Percentiles rank a stretch among this genome's conserved stretches.
phyloP scores from a whole-genome alignment of 495 filamentous ascomycete genomes.

The Penicillium mononematosum region DNA sequence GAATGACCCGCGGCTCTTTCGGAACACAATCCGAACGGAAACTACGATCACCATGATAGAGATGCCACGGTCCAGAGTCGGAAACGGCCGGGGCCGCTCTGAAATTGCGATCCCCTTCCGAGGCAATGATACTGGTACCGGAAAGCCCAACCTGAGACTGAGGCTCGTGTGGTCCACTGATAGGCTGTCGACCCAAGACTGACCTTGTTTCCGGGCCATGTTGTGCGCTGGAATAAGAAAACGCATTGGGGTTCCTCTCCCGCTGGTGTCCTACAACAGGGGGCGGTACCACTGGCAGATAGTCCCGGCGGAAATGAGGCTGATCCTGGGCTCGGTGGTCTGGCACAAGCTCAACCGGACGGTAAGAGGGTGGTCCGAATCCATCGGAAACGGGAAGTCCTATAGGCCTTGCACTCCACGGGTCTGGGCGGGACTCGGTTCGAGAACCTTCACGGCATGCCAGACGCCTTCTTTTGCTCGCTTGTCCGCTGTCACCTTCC shows the following conservation, averaged over 20 bases:
- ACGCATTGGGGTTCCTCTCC: slow-evolving; percentile 15
- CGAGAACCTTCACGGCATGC: slow-evolving; percentile 23
- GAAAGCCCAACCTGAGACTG: slow-evolving; percentile 13
- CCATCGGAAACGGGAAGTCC: slow-evolving; percentile 17
- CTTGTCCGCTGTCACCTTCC: slow-evolving; percentile 24
- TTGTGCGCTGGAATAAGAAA: slow-evolving; percentile 11
- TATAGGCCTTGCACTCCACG: slow-evolving; percentile 18
- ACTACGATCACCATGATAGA: slow-evolving; percentile 25
- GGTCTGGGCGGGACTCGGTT: slow-evolving; percentile 12
- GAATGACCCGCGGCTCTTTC: slow-evolving; percentile 12
- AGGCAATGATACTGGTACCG: slow-evolving; percentile 18
- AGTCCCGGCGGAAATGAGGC: slow-evolving; percentile 26
- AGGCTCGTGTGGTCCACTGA: slow-evolving; percentile 18
- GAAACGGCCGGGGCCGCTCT: slow-evolving; percentile 15
- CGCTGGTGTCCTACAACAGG: slow-evolving; percentile 17
- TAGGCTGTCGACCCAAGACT: slow-evolving; percentile 19
- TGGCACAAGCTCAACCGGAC: slow-evolving; percentile 21
- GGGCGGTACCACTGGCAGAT: slow-evolving; percentile 21
- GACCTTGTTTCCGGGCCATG: slow-evolving; percentile 18
- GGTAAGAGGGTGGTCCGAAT: slow-evolving; percentile 19
- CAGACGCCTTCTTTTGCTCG: slow-evolving; percentile 37
- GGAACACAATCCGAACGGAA: slow-evolving; percentile 14
- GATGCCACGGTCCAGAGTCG: slow-evolving; percentile 16
- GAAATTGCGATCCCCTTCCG: slow-evolving; percentile 17
- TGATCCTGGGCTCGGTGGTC: slow-evolving; percentile 23